Evolutionary conservation across 805 yeast species (phyloP), one percentile per base, ranked within the genome.

Genomic region (Lipomyces spencermartinsiae): DNA sequence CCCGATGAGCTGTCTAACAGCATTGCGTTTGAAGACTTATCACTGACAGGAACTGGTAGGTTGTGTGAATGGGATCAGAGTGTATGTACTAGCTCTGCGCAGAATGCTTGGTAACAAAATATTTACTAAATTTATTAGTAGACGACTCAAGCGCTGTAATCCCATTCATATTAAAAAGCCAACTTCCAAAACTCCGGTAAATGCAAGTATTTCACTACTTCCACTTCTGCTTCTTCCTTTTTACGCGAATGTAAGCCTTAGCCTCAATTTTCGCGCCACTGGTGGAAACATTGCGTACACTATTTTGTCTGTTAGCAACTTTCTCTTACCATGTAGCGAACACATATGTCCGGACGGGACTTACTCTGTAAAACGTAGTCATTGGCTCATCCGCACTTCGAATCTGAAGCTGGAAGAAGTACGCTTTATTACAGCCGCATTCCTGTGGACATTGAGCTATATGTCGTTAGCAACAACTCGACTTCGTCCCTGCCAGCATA

Each of bases 331-430:
- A 53, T 49, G 14, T 1, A 29, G n/a, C 12, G 33, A 10, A 19
- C 4, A 25, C 34, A 39, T 29, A 31, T 37, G 14, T 2, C 10
- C 10, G 16, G n/a, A 7, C 31, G 22, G 25, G 8, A 51, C 76
- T 25, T 62, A 76, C 78, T 64, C 94, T 93, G 79, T 92, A 94
- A 78, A 95, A 95, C 1, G 98, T 94, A 0, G 99, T 95, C 98
- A 95, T 95, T 31, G 99, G 99, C 82, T 95, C 99, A 84, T 95
- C 99, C 1, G 99, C 99, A 70, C 97, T 91, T 80, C 99, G 85
- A 76, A 95, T 95, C 79, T 95, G 99, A 68, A 95, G 82, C 80
- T 95, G 98, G 85, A 93, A 95, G 83, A 92, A 95, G 80, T 95
- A 95, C 0, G 99, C 99, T 79, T 92, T 92, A 73, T 87, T 90